Percentiles rank a stretch among this genome's conserved stretches.
These are phyloP conservation scores for Trichophyton schoenleinii DNA, from an alignment of 2,329 filamentous ascomycete species.

Conservation along the genomic window DNA sequence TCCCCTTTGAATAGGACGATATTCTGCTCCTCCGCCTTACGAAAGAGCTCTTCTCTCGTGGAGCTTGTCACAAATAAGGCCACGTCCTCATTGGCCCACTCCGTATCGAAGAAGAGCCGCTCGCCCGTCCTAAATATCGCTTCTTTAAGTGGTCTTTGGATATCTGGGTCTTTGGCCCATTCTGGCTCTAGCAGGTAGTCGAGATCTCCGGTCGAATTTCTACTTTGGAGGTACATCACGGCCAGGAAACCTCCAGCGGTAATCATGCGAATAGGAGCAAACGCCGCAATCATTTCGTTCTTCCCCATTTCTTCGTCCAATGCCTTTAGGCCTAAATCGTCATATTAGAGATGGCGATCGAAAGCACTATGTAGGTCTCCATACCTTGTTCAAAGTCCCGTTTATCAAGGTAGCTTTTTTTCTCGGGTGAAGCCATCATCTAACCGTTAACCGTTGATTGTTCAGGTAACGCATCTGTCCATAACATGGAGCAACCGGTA, in stretches of 20 bases:
- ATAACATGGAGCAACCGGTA: no score
- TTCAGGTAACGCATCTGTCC: no score
- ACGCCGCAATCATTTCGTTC: conserved; percentile 8
- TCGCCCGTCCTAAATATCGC: conserved; percentile 16
- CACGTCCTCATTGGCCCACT: conserved; percentile 25
- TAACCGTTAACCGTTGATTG: no score
- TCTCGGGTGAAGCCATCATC: no score
- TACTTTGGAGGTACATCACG: conserved; percentile 7
- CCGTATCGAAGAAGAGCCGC: conserved; percentile 16
- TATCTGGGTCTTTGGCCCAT: conserved; percentile 22
- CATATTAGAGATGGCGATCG: no score
- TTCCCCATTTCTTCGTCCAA: conserved; percentile 23
- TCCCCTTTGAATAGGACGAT: conserved; percentile 22
- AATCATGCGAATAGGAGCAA: conserved; percentile 11
- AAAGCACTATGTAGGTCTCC: no score
- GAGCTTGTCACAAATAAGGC: conserved; percentile 19
- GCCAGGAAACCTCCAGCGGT: conserved; percentile 10
- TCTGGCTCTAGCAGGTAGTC: conserved; percentile 15
- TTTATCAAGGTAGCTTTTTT: no score
- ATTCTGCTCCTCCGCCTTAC: conserved; percentile 21
- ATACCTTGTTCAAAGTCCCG: no score
- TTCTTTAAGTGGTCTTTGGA: conserved; percentile 19
- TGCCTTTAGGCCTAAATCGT: conserved; percentile 17
- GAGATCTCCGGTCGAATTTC: conserved; percentile 9
- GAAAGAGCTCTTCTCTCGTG: conserved; percentile 14